Percentiles rank a stretch among this genome's conserved stretches.
These are phyloP conservation scores for Trichoderma lentiforme DNA, from an alignment of 2,329 filamentous ascomycete species.

Conservation along the genomic window DNA sequence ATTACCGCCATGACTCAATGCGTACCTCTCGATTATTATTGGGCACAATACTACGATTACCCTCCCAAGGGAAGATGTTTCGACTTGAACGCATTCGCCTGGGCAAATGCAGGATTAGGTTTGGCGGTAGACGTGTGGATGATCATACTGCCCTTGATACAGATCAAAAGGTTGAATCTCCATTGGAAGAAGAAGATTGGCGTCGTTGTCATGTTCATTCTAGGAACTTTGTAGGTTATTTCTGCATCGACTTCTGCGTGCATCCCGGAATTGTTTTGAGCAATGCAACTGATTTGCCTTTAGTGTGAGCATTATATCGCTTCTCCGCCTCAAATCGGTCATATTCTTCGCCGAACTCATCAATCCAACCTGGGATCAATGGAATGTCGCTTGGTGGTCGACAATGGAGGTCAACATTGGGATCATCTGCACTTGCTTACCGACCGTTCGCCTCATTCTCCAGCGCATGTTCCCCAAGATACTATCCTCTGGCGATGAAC, in stretches of 20 bases:
- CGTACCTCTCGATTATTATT: slow-evolving; percentile 39
- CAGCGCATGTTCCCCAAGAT: slow-evolving; percentile 26
- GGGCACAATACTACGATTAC: slow-evolving; percentile 41
- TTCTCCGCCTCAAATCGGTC: slow-evolving; percentile 30
- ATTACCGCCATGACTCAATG: slow-evolving; percentile 38
- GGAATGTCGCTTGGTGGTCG: slow-evolving; percentile 33
- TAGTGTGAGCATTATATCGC: slow-evolving; percentile 33
- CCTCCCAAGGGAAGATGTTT: slow-evolving; percentile 38
- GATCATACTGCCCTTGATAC: slow-evolving; percentile 39
- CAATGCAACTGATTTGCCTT: neutral
- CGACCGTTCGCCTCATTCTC: slow-evolving; percentile 31
- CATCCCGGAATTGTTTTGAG: neutral
- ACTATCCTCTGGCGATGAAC: neutral
- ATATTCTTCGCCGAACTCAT: slow-evolving; percentile 28
- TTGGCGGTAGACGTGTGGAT: slow-evolving; percentile 44
- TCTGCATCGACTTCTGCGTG: neutral
- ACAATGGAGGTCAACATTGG: slow-evolving; percentile 36
- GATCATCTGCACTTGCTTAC: slow-evolving; percentile 37
- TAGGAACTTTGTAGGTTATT: slow-evolving; percentile 39
- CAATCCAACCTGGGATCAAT: slow-evolving; percentile 32
- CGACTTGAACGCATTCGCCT: slow-evolving; percentile 38
- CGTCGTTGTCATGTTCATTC: slow-evolving; percentile 42
- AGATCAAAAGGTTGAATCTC: slow-evolving; percentile 33
- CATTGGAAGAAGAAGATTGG: slow-evolving; percentile 43
- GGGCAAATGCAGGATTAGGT: slow-evolving; percentile 41